Evolutionary conservation across 352 stramenopile species (phyloP).

Genomic region (Phytopythium aichiense): DNA sequence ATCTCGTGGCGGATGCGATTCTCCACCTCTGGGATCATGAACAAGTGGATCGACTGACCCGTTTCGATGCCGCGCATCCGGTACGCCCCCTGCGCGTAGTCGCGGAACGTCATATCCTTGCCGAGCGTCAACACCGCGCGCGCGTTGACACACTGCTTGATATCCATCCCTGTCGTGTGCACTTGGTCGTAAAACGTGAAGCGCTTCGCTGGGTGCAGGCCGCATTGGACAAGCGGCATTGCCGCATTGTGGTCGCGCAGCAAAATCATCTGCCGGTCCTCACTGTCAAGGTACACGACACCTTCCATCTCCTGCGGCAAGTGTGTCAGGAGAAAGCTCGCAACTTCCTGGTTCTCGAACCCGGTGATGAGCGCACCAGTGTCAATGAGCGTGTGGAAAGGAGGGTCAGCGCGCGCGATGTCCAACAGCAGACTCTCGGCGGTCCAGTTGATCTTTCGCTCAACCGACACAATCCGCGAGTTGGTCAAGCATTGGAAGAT

Average conservation of each 20-base stretch:
- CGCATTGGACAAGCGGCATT: conserved; percentile 90
- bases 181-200: conserved; percentile 95
- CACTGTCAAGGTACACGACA: conserved; percentile 88
- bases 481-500: conserved; percentile 98
- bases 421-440: conserved; percentile 72
- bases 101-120: conserved; percentile 97
- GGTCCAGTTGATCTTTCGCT: conserved; percentile 81
- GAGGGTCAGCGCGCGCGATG: conserved; percentile 65
- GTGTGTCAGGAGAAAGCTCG: conserved; percentile 72
- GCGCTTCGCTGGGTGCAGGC: conserved; percentile 74
- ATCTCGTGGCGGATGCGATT: conserved; percentile 84
- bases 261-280: conserved; percentile 91
- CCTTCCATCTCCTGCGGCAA: conserved; percentile 81
- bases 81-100: conserved; percentile 91
- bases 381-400: conserved; percentile 89
- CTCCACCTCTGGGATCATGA: conserved; percentile 91
- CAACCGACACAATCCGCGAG: conserved; percentile 84
- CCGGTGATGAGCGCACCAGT: conserved; percentile 90
- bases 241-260: conserved; percentile 94
- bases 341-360: conserved; percentile 88
- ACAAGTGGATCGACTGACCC: conserved; percentile 91
- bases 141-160: conserved; percentile 89
- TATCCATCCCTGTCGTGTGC: conserved; percentile 93
- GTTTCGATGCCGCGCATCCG: conserved; percentile 90
- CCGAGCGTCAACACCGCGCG: conserved; percentile 88